Evolutionary conservation across 768 basidiomycete species (phyloP), one percentile per base, ranked within the genome.

Genomic region (Lentinula sp.): DNA sequence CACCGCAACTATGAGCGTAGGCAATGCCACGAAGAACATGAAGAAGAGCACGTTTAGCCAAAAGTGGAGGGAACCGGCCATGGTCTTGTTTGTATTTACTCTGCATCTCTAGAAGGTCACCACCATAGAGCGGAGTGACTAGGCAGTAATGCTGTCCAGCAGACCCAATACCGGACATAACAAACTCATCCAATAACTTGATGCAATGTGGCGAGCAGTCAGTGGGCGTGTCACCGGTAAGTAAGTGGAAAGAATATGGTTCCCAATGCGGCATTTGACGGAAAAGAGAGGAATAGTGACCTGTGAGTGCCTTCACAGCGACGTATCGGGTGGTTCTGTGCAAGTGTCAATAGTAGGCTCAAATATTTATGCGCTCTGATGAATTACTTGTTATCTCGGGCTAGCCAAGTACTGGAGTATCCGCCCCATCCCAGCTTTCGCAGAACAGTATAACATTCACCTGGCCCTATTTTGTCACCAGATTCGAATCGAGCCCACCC

Each of bases 351-450:
- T 28, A 28, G 28, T 28, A 28, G 28, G 28, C 28, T 28, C 28
- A 71, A 52, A 45, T 57, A 31, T 69, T 62, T 42, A 65, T 61
- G 40, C 66, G 69, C 21, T 23, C 2, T 8, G 18, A 50, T 28
- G 63, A n/a, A 28, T 13, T 46, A 70, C 71, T 54, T 48, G 48
- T 48, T 23, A 61, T 74, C 70, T 23, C 50, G 61, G 13, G 69
- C 70, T n/a, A 73, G 61, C 71, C 73, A 74, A 15, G 63, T 64
- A 50, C 69, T 74, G 6, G 71, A 69, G 32, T 64, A 59, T 67
- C 65, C 67, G 9, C 73, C 71, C 70, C 69, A 74, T 9, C 71
- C 71, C 2, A 74, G 67, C 57, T 74, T 74, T 3, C 66, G 63
- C 8, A 62, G 35, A 51, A 73, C 59, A 10, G 40, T 63, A 64